Evolutionary conservation across 768 basidiomycete species (phyloP).

Genomic region (Psilocybe cubensis): DNA sequence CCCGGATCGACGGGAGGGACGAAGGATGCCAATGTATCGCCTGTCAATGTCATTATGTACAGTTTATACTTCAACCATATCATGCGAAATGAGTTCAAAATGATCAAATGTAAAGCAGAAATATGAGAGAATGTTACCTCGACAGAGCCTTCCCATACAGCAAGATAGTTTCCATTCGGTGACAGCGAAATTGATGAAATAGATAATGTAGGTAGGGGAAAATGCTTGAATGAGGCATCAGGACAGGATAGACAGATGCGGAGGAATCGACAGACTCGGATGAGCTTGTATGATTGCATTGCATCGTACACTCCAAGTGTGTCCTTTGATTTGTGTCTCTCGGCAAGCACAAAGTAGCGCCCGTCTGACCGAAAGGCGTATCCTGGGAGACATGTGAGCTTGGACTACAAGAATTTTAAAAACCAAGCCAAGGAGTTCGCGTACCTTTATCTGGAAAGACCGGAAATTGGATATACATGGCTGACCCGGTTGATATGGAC

Average conservation of each 20-base stretch:
- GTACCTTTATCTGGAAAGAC: slow-evolving; percentile 80
- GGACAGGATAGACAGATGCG: background rate
- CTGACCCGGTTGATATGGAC: slow-evolving; percentile 74
- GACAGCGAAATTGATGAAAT: slow-evolving; percentile 75
- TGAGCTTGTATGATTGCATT: slow-evolving; percentile 66
- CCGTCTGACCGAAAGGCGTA: slow-evolving; percentile 82
- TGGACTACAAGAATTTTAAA: background rate
- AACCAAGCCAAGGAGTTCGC: background rate
- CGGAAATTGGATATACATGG: slow-evolving; percentile 87
- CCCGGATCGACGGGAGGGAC: slow-evolving; percentile 78
- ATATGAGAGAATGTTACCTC: slow-evolving; percentile 54
- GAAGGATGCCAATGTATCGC: slow-evolving; percentile 67
- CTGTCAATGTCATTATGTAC: slow-evolving; percentile 67
- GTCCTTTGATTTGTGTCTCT: slow-evolving; percentile 90
- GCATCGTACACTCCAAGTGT: slow-evolving; percentile 85
- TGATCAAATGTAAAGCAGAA: too few species aligned
- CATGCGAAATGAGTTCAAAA: background rate
- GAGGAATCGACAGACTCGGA: slow-evolving; percentile 53
- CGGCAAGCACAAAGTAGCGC: slow-evolving; percentile 83
- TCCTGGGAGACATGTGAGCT: slow-evolving; percentile 42
- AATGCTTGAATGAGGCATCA: slow-evolving; percentile 59
- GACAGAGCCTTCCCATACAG: slow-evolving; percentile 84
- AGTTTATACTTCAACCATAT: slow-evolving; percentile 71
- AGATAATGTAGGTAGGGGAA: slow-evolving; percentile 75
- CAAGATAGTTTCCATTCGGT: slow-evolving; percentile 74